Evolutionary conservation across 2,329 filamentous ascomycete genomes (phyloP), one percentile per base, ranked within the genome.

Genomic region (Calcarisporium arbuscula): DNA sequence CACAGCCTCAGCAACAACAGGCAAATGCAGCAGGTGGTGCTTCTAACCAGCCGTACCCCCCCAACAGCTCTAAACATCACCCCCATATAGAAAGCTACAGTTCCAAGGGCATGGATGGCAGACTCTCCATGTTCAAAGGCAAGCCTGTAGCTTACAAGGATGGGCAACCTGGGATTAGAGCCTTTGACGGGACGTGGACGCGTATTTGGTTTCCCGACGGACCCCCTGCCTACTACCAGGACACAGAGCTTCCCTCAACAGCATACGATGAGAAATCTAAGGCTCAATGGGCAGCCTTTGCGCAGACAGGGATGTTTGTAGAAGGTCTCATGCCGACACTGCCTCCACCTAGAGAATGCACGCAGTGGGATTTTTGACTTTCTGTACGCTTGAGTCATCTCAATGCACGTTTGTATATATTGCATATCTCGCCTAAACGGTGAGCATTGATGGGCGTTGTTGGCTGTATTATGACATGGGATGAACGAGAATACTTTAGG

Each of bases 311-410:
- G 1, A 59, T 56, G 20, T 95, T 94, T 56, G 68, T 73, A 27
- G 77, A 77, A 22, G 82, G 80, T 1, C 49, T 79, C 6, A 82
- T 95, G 63, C 89, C 89, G 0, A 70, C 82, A 47, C 62, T 87
- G 29, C 85, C 89, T 15, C 89, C 89, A 0, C 80, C 80, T 58
- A 70, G 77, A 41, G 86, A 90, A 51, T 90, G 80, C 68, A 80
- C 78, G 45, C 59, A 64, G 19, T 90, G 82, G 74, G 77, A 86
- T 52, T 80, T 90, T 49, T 89, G 57, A 64, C 32, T 27, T 14
- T 17, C 9, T 11, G 21, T 6, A 9, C n/a, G 12, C 19, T 18
- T 8, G n/a, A 8, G 17, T 15, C 19, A 18, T 30, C 28, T 18
- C 8, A 30, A 31, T 30, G 31, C 32, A 39, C 7, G 32, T 29